phyloP scores from a whole-genome alignment of 2,329 filamentous ascomycete species.

The Fusarium sp. region DNA sequence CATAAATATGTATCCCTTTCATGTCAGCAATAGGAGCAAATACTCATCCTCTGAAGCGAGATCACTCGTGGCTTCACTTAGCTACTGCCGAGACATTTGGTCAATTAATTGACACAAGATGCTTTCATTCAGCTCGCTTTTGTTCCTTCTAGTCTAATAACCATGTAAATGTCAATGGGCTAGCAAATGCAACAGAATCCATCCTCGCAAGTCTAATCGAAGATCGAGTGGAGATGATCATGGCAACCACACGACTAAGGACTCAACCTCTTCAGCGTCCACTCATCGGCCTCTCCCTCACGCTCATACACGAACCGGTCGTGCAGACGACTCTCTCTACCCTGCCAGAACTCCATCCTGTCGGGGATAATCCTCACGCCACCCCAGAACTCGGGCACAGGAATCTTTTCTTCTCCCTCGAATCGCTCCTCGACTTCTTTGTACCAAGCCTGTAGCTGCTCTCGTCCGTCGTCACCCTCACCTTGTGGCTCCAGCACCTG shows the following conservation, averaged over 20 bases:
- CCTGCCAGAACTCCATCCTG: constrained; percentile 96
- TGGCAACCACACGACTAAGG: constrained; percentile 51
- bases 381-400: constrained; percentile 94
- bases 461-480: constrained; percentile 72
- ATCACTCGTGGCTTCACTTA: neutral
- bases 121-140: neutral
- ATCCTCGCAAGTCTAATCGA: neutral
- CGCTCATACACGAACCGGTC: constrained; percentile 90
- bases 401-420: constrained; percentile 80
- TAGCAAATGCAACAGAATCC: neutral
- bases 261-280: constrained; percentile 79
- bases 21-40: neutral
- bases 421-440: constrained; percentile 81
- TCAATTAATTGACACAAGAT: neutral
- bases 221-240: neutral
- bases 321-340: constrained; percentile 87
- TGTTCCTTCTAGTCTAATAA: neutral
- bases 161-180: neutral
- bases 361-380: constrained; percentile 87
- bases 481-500: constrained; percentile 68
- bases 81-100: neutral
- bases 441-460: constrained; percentile 81
- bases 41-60: neutral
- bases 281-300: constrained; percentile 61
- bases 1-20: no score